These are phyloP conservation scores for Mariannaea sp. DNA, from an alignment of 2,329 filamentous ascomycete species.

Conservation along the genomic window DNA sequence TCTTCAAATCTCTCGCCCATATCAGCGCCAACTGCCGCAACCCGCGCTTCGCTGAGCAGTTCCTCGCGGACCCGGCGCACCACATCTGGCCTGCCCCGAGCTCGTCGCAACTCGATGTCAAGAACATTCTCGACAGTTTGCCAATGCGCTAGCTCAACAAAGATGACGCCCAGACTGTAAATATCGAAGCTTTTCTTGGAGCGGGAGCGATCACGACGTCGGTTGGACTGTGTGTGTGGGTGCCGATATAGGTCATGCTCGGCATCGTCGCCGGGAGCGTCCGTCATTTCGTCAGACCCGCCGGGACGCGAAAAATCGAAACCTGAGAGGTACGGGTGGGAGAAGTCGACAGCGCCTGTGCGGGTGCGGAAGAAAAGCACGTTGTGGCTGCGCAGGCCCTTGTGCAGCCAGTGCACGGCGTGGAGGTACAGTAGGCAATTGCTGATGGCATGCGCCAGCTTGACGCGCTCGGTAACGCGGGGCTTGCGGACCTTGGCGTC, in stretches of 20 bases:
- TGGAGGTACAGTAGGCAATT: conserved; percentile 60
- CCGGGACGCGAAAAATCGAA: conserved; percentile 61
- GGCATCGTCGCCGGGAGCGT: conserved; percentile 51
- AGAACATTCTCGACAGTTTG: conserved; percentile 51
- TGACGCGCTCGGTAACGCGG: conserved; percentile 56
- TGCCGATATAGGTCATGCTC: conserved; percentile 57
- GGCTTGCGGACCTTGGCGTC: conserved; percentile 47
- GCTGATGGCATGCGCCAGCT: conserved; percentile 55
- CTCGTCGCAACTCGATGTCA: conserved; percentile 43
- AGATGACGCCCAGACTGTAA: conserved; percentile 56
- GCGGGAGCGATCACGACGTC: conserved; percentile 38
- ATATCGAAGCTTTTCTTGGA: conserved; percentile 58
- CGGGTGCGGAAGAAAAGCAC: conserved; percentile 54
- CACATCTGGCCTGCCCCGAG: conserved; percentile 44
- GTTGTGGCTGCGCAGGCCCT: conserved; percentile 59
- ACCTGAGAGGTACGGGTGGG: conserved; percentile 53
- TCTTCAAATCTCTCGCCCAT: conserved; percentile 49
- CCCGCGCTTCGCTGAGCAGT: conserved; percentile 38
- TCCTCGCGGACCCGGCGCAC: conserved; percentile 43
- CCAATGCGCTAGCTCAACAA: conserved; percentile 61
- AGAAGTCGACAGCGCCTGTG: conserved; percentile 43
- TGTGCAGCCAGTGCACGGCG: conserved; percentile 62
- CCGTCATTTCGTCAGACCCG: conserved; percentile 54
- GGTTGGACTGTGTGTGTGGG: conserved; percentile 47
- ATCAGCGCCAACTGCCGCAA: conserved; percentile 43